Evolutionary conservation across 1,139 yeast species (phyloP), one percentile per base, ranked within the genome.

Genomic region (Arxiozyma telluris): DNA sequence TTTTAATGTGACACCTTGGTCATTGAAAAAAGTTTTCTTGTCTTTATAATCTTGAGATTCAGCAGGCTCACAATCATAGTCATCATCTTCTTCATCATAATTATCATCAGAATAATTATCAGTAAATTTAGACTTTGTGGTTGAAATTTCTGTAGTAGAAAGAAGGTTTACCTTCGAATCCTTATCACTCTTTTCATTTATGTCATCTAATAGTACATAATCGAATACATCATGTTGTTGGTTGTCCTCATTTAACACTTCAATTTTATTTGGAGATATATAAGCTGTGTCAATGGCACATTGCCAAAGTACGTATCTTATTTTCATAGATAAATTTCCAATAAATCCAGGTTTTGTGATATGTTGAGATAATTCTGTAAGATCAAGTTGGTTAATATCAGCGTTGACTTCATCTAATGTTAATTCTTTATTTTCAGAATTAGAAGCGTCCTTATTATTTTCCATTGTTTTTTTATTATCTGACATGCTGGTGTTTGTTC

Each of bases 241-340:
- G 18, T 63, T 67, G 5, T 58, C 61, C 18, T 63, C 66, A 5
- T 61, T 59, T 8, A 57, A 55, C 6, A 61, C 64, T 25, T 64
- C 64, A n/a, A 30, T 41, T 17, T 41, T 34, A 43, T 50, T 42
- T 0, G 61, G 57, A 11, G 68, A 69, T 21, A 64, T 66, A 34
- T 74, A 81, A 59, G 73, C 75, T 53, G 70, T 74, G 63, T 83
- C 87, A 18, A 86, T 77, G 7, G 90, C 93, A 63, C 81, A 82
- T 61, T 85, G 91, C 82, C 88, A 86, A 27, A 86, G 71, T 21
- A 85, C 76, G 60, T 84, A 85, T 60, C 93, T 73, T 42, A 85
- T 70, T 58, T 83, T 85, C 52, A 85, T 71, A 3, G 89, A 84
- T 49, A 85, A 69, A 53, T 77, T 73, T 54, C 79, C 78, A 18